Evolutionary conservation across 2,329 filamentous ascomycete genomes (phyloP).

Genomic region (Macrophomina phaseolina): DNA sequence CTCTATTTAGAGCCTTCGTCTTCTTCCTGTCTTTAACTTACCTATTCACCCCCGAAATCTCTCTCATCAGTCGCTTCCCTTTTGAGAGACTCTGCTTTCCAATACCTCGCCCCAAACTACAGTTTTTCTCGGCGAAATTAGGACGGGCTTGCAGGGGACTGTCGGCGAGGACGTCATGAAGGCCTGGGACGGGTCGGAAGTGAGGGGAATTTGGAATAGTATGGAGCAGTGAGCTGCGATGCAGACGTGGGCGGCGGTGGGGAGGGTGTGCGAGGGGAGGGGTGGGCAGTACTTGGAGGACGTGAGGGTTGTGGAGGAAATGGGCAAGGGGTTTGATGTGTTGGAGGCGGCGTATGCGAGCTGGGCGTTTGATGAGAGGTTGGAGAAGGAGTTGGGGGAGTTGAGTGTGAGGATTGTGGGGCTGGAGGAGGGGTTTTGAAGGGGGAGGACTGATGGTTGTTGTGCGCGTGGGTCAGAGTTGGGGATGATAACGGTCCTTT

Average conservation of each 20-base stretch:
- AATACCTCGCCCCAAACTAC: no score
- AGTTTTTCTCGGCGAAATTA: conserved; percentile 36
- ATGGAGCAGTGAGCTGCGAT: conserved; percentile 44
- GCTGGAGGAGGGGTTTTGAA: conserved; percentile 18
- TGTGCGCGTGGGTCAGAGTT: no score
- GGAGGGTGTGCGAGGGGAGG: conserved; percentile 2
- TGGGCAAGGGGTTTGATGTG: conserved; percentile 9
- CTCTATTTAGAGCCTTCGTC: no score
- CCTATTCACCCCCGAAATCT: no score
- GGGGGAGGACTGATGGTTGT: neutral
- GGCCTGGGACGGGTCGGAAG: conserved; percentile 52
- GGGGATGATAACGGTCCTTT: no score
- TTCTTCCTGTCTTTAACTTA: no score
- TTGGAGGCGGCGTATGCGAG: neutral
- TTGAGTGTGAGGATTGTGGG: conserved; percentile 32
- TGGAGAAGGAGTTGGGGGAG: conserved; percentile 13
- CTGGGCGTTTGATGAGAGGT: conserved; percentile 24
- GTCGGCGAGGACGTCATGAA: conserved; percentile 56
- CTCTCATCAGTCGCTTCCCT: no score
- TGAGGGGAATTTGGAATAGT: conserved; percentile 38
- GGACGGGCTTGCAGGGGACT: conserved; percentile 49
- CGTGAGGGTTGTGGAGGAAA: conserved; percentile 29
- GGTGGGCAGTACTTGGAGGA: conserved; percentile 46
- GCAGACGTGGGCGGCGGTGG: conserved; percentile 48
- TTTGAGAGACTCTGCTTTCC: no score